phyloP scores from a whole-genome alignment of 2,329 filamentous ascomycete species.

The Thielaviopsis punctulata region DNA sequence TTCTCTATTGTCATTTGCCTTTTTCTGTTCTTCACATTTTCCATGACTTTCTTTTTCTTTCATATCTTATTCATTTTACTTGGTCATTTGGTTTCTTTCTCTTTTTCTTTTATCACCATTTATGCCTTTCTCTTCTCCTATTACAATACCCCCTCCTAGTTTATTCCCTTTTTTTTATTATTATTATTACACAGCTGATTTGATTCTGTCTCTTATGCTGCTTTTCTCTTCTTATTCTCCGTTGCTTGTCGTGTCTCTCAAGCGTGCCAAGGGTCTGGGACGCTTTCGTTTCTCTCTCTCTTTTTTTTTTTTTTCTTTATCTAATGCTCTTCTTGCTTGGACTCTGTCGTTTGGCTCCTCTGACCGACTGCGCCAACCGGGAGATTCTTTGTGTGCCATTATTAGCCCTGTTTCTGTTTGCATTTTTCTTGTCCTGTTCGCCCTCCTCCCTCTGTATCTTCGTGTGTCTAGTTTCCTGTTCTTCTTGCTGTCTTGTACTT shows the following conservation, averaged over 20 bases:
- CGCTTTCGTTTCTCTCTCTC: slow-evolving; percentile 5
- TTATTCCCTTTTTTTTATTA: slow-evolving; percentile 6
- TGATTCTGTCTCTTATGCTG: too few relatives aligned
- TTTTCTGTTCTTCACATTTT: not conserved
- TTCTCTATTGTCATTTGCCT: not conserved
- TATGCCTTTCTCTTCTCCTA: slow-evolving; percentile 2
- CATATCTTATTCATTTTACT: not conserved
- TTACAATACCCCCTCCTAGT: not conserved
- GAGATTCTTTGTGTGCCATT: too few relatives aligned
- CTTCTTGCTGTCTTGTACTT: slow-evolving; percentile 1
- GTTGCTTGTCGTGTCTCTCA: not conserved
- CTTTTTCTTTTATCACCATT: not conserved
- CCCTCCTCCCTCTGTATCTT: not conserved
- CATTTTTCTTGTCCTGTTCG: not conserved
- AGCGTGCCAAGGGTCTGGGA: too few relatives aligned
- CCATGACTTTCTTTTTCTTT: not conserved
- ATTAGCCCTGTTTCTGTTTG: not conserved
- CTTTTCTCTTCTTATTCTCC: not conserved
- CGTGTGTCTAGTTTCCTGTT: not conserved
- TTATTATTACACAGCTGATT: not conserved
- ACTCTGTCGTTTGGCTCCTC: not conserved
- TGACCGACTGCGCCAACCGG: too few relatives aligned
- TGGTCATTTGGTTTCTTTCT: slow-evolving; percentile 1
- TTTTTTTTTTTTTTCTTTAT: slow-evolving; percentile 1
- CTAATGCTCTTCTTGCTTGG: not conserved